phyloP scores from a whole-genome alignment of 1,139 yeast genomes.

The Pichia sp. region DNA sequence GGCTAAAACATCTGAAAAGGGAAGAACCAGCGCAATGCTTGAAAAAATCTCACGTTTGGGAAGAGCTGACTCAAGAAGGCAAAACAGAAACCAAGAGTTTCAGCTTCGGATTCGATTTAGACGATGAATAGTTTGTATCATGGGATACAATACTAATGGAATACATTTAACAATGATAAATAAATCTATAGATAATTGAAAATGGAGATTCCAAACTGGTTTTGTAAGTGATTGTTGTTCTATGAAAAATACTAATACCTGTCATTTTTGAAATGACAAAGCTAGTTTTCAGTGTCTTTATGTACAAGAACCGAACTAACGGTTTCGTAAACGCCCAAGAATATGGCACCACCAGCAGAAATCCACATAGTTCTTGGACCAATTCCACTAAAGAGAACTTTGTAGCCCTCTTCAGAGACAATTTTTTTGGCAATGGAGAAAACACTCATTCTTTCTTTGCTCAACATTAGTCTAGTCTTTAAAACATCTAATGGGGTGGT shows the following conservation, averaged over 20 bases:
- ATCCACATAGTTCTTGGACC: conserved; percentile 98
- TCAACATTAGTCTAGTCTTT: conserved; percentile 86
- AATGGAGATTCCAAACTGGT: too few relatives aligned
- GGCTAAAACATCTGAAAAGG: conserved; percentile 26
- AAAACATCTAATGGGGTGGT: conserved; percentile 93
- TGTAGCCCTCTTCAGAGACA: conserved; percentile 55
- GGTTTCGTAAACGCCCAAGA: conserved; percentile 86
- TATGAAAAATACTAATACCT: too few relatives aligned
- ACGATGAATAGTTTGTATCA: conserved; percentile 1
- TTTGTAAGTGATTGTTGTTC: too few relatives aligned
- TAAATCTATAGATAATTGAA: too few relatives aligned
- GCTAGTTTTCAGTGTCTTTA: background rate
- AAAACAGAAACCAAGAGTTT: conserved; percentile 15
- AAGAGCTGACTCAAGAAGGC: conserved; percentile 10
- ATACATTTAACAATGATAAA: background rate
- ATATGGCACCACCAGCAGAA: conserved; percentile 96
- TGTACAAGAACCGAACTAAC: conserved; percentile 33
- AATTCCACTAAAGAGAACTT: conserved; percentile 69
- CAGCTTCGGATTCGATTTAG: conserved; percentile 24
- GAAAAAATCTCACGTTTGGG: conserved; percentile 15
- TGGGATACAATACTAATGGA: background rate
- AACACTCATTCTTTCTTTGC: conserved; percentile 41
- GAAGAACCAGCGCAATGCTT: background rate
- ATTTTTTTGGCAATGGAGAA: conserved; percentile 38
- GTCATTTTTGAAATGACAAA: too few relatives aligned